A percentile compares a stretch with the other conserved stretches of the same genome.
These are phyloP conservation scores for Anaeromyces robustus DNA, from an alignment of 192 early-diverging fungal genomes.

Conservation along the genomic window DNA sequence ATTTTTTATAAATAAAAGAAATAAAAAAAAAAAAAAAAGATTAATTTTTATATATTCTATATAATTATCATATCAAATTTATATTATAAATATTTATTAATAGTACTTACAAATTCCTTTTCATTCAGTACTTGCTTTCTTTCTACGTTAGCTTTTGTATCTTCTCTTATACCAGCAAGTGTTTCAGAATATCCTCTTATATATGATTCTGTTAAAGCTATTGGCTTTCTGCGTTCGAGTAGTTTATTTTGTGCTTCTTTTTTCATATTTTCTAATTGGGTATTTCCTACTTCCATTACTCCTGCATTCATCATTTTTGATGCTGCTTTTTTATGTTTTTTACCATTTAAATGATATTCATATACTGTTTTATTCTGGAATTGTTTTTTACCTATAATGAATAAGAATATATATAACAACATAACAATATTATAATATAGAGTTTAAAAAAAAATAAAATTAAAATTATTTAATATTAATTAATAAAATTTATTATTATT, in stretches of 20 bases:
- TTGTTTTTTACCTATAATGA: conserved; percentile 40
- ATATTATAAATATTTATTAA: background rate
- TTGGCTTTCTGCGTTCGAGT: conserved; percentile 12
- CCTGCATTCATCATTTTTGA: conserved; percentile 15
- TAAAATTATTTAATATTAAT: background rate
- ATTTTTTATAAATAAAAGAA: no score
- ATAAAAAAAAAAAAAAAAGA: conserved; percentile 1
- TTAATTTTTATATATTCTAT: background rate
- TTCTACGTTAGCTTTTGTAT: conserved; percentile 75
- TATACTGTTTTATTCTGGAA: conserved; percentile 76
- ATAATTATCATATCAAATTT: no score
- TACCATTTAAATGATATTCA: conserved; percentile 69
- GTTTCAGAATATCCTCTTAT: conserved; percentile 31
- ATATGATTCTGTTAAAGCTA: conserved; percentile 44
- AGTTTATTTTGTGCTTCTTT: conserved; percentile 1
- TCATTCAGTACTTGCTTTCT: conserved; percentile 84
- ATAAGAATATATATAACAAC: background rate
- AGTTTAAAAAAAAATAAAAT: no score
- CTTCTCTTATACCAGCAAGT: conserved; percentile 33
- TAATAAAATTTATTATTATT: conserved; percentile 8
- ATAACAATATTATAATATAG: no score
- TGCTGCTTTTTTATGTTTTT: conserved; percentile 79
- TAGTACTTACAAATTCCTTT: conserved; percentile 38
- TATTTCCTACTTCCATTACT: background rate
- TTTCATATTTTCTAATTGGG: background rate